Conservation (phyloP, 768 basidiomycete genomes). For the Pholiota microspora region DNA sequence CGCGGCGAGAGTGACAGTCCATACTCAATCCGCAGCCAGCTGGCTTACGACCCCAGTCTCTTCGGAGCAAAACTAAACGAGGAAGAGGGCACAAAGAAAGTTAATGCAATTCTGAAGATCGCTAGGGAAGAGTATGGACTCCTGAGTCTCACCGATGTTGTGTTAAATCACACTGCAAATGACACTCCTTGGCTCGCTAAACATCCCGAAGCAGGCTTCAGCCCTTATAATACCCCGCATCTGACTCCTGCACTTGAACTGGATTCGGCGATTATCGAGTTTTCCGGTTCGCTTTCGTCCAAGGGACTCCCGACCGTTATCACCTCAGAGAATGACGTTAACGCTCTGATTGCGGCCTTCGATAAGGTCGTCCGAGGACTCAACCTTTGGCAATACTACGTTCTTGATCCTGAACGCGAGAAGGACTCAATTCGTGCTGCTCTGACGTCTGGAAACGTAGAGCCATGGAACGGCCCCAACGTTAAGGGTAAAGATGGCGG, state of each 20-base stretch:
- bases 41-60: constrained; percentile 75
- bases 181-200: constrained; percentile 89
- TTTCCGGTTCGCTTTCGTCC: constrained; percentile 63
- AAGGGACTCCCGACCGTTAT: constrained; percentile 74
- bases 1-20: constrained; percentile 88
- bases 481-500: constrained; percentile 56
- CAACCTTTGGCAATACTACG: constrained; percentile 93
- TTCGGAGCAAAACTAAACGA: constrained; percentile 42
- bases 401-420: constrained; percentile 72
- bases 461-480: constrained; percentile 60
- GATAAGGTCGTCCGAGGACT: constrained; percentile 56
- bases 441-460: constrained; percentile 44
- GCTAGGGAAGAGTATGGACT: constrained; percentile 88
- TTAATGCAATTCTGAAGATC: constrained; percentile 63
- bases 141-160: constrained; percentile 90
- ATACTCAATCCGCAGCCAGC: constrained; percentile 90
- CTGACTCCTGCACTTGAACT: constrained; percentile 90
- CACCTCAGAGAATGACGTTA: constrained; percentile 64
- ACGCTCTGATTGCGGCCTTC: constrained; percentile 63
- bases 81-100: constrained; percentile 51
- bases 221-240: constrained; percentile 88
- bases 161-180: constrained; percentile 96
- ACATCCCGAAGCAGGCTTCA: constrained; percentile 97
- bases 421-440: constrained; percentile 54
- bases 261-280: constrained; percentile 81